phyloP scores from a whole-genome alignment of 305 asterid genomes.

The Fraxinus angustifolia region DNA sequence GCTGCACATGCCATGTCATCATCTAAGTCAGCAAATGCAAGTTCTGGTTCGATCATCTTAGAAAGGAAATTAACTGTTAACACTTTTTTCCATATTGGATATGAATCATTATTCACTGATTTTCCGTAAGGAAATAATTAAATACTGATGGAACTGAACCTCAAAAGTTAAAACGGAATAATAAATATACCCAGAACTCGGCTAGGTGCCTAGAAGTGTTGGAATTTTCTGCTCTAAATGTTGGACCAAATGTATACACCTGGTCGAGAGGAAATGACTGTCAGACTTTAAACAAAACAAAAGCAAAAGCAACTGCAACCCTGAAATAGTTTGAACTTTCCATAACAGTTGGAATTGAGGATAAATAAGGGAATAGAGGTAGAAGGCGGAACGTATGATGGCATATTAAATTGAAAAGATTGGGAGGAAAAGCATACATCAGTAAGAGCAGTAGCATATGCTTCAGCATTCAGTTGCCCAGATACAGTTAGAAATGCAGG shows the following conservation, averaged over 20 bases:
- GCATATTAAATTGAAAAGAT: slow-evolving; percentile 17
- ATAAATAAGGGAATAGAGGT: background rate
- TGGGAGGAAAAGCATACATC: slow-evolving; percentile 55
- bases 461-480: slow-evolving; percentile 97
- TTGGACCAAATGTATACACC: slow-evolving; percentile 99
- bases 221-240: slow-evolving; percentile 97
- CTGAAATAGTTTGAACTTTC: slow-evolving; percentile 13
- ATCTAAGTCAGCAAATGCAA: slow-evolving; percentile 86
- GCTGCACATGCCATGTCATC: slow-evolving; percentile 99
- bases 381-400: slow-evolving; percentile 16
- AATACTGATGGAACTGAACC: background rate
- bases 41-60: slow-evolving; percentile 98
- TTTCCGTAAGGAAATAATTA: background rate
- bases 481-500: slow-evolving; percentile 95
- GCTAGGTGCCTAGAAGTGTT: slow-evolving; percentile 95
- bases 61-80: slow-evolving; percentile 28
- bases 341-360: background rate
- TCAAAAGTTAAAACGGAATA: background rate
- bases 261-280: slow-evolving; percentile 31
- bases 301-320: background rate
- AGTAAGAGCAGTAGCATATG: slow-evolving; percentile 92
- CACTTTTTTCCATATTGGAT: slow-evolving; percentile 12
- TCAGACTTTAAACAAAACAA: slow-evolving; percentile 17
- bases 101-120: slow-evolving; percentile 10
- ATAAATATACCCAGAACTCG: slow-evolving; percentile 78